These are phyloP conservation scores for Nannochloropsis limnetica DNA, from an alignment of 352 stramenopile genomes.

Conservation along the genomic window DNA sequence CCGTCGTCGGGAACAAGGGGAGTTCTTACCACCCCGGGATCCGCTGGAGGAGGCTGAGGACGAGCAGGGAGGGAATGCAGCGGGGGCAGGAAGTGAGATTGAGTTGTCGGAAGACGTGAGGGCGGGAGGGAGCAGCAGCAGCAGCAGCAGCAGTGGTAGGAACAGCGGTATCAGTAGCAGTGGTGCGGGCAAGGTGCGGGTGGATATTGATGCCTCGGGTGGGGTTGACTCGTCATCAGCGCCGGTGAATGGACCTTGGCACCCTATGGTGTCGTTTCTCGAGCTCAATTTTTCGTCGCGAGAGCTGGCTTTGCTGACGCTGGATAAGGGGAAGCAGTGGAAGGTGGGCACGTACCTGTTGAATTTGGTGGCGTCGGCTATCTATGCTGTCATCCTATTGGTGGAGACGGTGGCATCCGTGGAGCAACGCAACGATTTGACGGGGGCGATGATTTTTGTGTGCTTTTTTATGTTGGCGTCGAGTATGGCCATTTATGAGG, in stretches of 20 bases:
- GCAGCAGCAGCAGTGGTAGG: background rate
- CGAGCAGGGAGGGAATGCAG: background rate
- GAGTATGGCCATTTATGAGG: conserved; percentile 1
- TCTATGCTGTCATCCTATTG: background rate
- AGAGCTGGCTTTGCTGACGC: conserved; percentile 2
- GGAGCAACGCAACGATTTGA: background rate
- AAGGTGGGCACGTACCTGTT: conserved; percentile 30
- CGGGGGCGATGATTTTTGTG: background rate
- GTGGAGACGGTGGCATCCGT: background rate
- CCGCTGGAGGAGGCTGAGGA: background rate
- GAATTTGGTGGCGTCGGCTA: background rate
- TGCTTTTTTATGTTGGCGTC: conserved; percentile 29
- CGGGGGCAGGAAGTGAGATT: background rate
- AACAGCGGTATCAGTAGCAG: background rate
- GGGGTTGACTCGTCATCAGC: background rate
- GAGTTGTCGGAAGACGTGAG: background rate
- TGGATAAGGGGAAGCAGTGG: conserved; percentile 21
- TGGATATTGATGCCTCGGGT: background rate
- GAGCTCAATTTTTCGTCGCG: conserved; percentile 19
- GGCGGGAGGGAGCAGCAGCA: background rate
- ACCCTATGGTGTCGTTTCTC: background rate
- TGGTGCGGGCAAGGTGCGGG: background rate
- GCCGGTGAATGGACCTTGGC: background rate
- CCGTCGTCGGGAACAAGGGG: background rate
- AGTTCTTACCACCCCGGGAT: background rate